Conservation (phyloP, 1,284 basidiomycete genomes). For the Cryptococcus maquisensis region DNA sequence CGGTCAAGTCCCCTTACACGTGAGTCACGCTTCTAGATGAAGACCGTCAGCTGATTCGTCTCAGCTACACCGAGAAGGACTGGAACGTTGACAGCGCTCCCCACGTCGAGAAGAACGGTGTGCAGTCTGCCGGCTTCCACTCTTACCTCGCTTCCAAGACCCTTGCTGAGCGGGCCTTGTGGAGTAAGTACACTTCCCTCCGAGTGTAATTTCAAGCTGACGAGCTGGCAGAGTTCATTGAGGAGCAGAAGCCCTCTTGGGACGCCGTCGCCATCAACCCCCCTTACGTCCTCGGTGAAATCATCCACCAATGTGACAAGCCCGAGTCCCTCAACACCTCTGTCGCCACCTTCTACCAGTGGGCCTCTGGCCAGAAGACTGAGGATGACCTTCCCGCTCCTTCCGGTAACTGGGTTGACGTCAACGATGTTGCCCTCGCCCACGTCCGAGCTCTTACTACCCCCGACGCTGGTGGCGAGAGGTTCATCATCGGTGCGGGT, state of each 20-base stretch:
- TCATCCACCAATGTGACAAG: constrained; percentile 55
- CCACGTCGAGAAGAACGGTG: constrained; percentile 56
- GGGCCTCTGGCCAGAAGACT: constrained; percentile 48
- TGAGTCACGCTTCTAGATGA: neutral
- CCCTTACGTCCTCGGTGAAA: constrained; percentile 52
- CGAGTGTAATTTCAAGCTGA: constrained; percentile 8
- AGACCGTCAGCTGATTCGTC: neutral
- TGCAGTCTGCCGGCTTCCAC: constrained; percentile 54
- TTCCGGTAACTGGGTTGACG: constrained; percentile 57
- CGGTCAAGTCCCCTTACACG: constrained; percentile 4
- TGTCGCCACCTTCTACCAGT: constrained; percentile 43
- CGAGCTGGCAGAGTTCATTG: constrained; percentile 51
- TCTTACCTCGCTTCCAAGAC: constrained; percentile 53
- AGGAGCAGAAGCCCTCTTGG: constrained; percentile 57
- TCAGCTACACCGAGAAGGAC: constrained; percentile 48
- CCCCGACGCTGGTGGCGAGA: constrained; percentile 57
- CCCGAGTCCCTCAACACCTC: constrained; percentile 58
- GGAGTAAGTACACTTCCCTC: constrained; percentile 31
- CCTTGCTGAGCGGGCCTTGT: constrained; percentile 59
- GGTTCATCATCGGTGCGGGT: constrained; percentile 56
- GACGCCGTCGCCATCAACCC: constrained; percentile 59
- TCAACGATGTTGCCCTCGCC: constrained; percentile 56
- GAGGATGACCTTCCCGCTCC: constrained; percentile 40
- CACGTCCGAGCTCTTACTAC: constrained; percentile 57
- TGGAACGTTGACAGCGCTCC: constrained; percentile 63